Evolutionary conservation across 1,284 basidiomycete species (phyloP).

Genomic region (Baeospora myosura): DNA sequence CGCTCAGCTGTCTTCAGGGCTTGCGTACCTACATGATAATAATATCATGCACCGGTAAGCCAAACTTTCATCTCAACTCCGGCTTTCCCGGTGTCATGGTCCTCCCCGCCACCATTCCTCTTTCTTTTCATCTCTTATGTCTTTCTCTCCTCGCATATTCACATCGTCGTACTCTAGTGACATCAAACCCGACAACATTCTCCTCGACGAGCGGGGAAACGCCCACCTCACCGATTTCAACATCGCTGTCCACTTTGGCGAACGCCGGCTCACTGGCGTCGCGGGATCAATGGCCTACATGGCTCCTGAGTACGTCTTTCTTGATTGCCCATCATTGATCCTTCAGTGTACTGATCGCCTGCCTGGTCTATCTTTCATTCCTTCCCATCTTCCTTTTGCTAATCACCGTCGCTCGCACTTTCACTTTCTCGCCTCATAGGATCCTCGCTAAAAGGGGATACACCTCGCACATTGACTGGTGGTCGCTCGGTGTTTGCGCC

Average conservation of each 20-base stretch:
- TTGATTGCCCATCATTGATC: not conserved
- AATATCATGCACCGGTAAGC: conserved; percentile 90
- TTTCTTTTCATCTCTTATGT: conserved; percentile 20
- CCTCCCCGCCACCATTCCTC: too few species aligned
- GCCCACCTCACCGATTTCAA: conserved; percentile 98
- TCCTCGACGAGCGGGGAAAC: conserved; percentile 92
- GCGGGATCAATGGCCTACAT: conserved; percentile 99
- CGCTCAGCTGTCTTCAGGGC: conserved; percentile 82
- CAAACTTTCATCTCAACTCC: not conserved
- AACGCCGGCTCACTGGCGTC: conserved; percentile 84
- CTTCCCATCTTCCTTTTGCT: not conserved
- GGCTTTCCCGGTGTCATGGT: not conserved
- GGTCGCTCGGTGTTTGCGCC: conserved; percentile 89
- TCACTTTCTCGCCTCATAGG: conserved; percentile 24
- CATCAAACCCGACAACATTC: conserved; percentile 95
- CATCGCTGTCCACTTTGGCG: conserved; percentile 94
- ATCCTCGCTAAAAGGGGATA: conserved; percentile 82
- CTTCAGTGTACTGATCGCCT: not conserved
- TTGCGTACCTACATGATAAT: conserved; percentile 89
- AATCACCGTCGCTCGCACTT: not conserved
- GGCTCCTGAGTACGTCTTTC: conserved; percentile 70
- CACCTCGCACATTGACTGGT: conserved; percentile 91
- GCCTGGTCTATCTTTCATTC: not conserved
- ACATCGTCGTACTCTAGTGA: conserved; percentile 51
- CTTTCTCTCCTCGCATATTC: conserved; percentile 10